A percentile compares a stretch with the other conserved stretches of the same genome.
These are phyloP conservation scores for Silene conica DNA, from an alignment of 148 eudicot species.

Conservation along the genomic window DNA sequence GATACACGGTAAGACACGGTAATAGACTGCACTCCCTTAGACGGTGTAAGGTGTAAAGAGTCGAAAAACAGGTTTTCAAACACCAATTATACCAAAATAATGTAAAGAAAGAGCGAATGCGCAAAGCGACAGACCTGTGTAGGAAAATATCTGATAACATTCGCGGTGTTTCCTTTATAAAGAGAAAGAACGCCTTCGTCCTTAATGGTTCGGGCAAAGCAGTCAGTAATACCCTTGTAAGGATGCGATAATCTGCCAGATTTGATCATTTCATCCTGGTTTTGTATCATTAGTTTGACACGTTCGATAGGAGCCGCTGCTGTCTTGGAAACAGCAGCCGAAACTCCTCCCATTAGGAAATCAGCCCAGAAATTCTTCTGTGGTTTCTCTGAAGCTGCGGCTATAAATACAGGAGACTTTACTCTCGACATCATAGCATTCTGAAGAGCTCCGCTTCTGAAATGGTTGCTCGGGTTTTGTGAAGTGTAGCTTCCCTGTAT, in stretches of 20 bases:
- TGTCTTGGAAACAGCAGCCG: slow-evolving; percentile 66
- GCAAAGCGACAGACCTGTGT: slow-evolving; percentile 48
- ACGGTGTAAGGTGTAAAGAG: no score
- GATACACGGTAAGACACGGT: no score
- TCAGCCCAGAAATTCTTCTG: slow-evolving; percentile 40
- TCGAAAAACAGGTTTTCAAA: no score
- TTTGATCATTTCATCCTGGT: slow-evolving; percentile 78
- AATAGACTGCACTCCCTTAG: no score
- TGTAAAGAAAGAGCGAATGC: background rate
- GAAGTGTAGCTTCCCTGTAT: slow-evolving; percentile 32
- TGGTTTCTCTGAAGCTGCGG: slow-evolving; percentile 45
- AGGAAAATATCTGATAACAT: slow-evolving; percentile 86
- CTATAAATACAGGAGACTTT: slow-evolving; percentile 36
- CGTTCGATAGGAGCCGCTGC: slow-evolving; percentile 87
- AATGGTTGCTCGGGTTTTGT: slow-evolving; percentile 13
- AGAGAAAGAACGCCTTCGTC: slow-evolving; percentile 71
- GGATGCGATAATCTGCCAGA: slow-evolving; percentile 67
- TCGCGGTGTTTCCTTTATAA: slow-evolving; percentile 78
- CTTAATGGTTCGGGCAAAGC: slow-evolving; percentile 64
- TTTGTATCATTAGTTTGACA: slow-evolving; percentile 70
- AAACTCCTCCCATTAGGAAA: slow-evolving; percentile 75
- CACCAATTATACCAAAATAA: no score
- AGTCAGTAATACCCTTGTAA: slow-evolving; percentile 63
- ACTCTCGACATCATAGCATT: slow-evolving; percentile 28
- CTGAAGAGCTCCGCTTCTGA: slow-evolving; percentile 35